phyloP scores from a whole-genome alignment of 805 yeast species.

The Candida broadrunensis region DNA sequence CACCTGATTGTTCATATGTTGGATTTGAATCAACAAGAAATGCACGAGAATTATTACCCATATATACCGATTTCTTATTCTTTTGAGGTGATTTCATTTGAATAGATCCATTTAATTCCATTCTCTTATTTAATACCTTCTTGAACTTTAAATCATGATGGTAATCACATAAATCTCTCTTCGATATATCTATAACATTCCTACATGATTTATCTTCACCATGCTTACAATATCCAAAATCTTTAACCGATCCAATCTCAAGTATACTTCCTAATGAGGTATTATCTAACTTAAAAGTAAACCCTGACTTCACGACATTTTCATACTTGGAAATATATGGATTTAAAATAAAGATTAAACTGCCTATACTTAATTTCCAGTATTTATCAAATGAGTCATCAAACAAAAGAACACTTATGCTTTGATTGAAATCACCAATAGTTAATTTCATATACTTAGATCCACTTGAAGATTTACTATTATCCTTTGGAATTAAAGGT shows the following conservation, averaged over 20 bases:
- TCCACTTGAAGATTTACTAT: background rate
- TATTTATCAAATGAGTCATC: slow-evolving; percentile 66
- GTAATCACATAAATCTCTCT: slow-evolving; percentile 61
- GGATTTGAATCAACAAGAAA: slow-evolving; percentile 12
- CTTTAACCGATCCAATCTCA: slow-evolving; percentile 70
- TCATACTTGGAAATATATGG: slow-evolving; percentile 37
- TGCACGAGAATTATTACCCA: slow-evolving; percentile 16
- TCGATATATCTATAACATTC: slow-evolving; percentile 54
- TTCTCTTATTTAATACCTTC: slow-evolving; percentile 55
- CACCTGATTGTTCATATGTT: slow-evolving; percentile 8
- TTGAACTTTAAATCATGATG: slow-evolving; percentile 62
- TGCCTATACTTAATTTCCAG: slow-evolving; percentile 75
- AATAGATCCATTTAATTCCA: slow-evolving; percentile 69
- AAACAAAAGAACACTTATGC: slow-evolving; percentile 60
- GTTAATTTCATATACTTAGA: slow-evolving; percentile 58
- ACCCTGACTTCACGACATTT: slow-evolving; percentile 19
- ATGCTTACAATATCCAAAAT: slow-evolving; percentile 63
- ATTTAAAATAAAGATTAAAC: slow-evolving; percentile 68
- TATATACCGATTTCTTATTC: slow-evolving; percentile 17
- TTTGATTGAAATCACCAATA: slow-evolving; percentile 65
- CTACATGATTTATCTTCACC: slow-evolving; percentile 48
- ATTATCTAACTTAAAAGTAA: slow-evolving; percentile 54
- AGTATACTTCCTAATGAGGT: slow-evolving; percentile 45
- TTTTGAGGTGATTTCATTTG: slow-evolving; percentile 51
- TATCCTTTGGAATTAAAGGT: slow-evolving; percentile 41